Percentiles rank a stretch among this genome's conserved stretches.
Evolutionary conservation across 2,329 filamentous ascomycete species (phyloP).

Genomic region (Diplodia seriata): DNA sequence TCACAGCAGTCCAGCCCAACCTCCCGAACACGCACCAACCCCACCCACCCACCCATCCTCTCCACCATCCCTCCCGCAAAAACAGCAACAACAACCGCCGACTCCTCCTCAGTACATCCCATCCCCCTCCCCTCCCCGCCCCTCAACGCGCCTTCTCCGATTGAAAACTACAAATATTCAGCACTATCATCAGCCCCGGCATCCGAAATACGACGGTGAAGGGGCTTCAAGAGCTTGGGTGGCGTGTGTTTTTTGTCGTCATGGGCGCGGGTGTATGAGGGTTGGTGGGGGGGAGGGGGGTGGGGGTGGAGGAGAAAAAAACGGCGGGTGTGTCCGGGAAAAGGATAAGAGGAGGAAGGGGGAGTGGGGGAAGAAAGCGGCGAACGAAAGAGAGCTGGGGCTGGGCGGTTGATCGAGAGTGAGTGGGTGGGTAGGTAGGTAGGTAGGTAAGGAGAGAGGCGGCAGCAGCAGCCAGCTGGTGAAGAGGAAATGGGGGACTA

Average conservation of each 20-base stretch:
- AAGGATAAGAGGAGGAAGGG: too few species aligned
- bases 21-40: background rate
- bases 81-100: too few species aligned
- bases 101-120: background rate
- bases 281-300: background rate
- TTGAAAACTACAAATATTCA: constrained; percentile 31
- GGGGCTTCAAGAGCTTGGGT: background rate
- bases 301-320: background rate
- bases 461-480: background rate
- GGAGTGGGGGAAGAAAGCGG: background rate
- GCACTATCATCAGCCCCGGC: constrained; percentile 19
- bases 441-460: background rate
- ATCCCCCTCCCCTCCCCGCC: background rate
- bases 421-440: too few species aligned
- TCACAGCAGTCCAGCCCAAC: background rate
- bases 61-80: background rate
- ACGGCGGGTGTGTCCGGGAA: too few species aligned
- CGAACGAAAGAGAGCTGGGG: too few species aligned
- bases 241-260: background rate
- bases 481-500: background rate
- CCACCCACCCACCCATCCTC: background rate
- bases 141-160: constrained; percentile 22
- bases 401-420: too few species aligned
- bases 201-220: too few species aligned
- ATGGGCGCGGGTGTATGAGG: background rate